These are phyloP conservation scores for Pelargonium cotyledonis DNA, from an alignment of 441 rosid species.

Conservation along the genomic window DNA sequence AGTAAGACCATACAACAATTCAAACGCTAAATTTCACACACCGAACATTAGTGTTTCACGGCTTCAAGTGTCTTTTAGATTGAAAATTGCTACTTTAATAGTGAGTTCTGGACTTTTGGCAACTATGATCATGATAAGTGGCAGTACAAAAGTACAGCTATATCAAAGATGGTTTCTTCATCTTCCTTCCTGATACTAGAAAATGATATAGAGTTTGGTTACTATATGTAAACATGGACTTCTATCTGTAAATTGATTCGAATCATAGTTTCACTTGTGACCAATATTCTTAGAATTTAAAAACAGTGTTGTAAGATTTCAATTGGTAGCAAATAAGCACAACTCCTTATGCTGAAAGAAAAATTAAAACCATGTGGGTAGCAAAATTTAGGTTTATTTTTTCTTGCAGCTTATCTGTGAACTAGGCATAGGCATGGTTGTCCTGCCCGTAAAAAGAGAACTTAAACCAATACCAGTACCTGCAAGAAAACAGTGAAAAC, in stretches of 20 bases:
- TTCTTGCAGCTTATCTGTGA: not conserved
- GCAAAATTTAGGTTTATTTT: conserved; percentile 1
- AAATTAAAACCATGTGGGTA: not conserved
- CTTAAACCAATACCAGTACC: not conserved
- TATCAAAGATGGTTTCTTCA: not conserved
- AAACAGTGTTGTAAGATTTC: not conserved
- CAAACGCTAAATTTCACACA: no score
- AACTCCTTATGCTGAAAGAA: not conserved
- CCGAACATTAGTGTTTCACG: no score
- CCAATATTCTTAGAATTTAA: not conserved
- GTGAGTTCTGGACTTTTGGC: no score
- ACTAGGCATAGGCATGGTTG: not conserved
- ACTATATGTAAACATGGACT: not conserved
- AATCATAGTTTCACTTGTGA: not conserved
- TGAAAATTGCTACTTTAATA: no score
- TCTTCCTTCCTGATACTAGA: not conserved
- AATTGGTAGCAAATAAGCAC: not conserved
- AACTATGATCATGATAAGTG: no score
- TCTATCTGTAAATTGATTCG: not conserved
- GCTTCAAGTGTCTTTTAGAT: no score
- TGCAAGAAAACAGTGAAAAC: conserved; percentile 1
- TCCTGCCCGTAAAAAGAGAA: not conserved
- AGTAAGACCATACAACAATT: no score
- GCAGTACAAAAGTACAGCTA: not conserved
- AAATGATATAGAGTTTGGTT: not conserved